A percentile compares a stretch with the other conserved stretches of the same genome.
Evolutionary conservation across 768 basidiomycete species (phyloP).

Genomic region (Kwoniella sp.): DNA sequence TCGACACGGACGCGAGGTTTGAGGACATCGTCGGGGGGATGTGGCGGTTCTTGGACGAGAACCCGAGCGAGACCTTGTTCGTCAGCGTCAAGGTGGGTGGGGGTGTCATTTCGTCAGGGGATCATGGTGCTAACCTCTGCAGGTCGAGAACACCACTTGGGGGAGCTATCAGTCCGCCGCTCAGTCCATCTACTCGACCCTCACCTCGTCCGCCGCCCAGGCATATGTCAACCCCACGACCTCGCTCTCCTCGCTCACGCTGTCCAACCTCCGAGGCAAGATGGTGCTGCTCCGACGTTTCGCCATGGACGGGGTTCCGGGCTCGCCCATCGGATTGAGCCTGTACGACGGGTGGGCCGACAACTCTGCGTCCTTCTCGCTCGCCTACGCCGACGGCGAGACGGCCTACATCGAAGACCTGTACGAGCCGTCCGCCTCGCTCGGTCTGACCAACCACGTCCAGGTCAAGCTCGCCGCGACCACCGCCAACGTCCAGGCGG

Average conservation of each 20-base stretch:
- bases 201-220: slow-evolving; percentile 3
- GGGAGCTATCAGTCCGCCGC: background rate
- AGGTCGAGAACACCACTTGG: slow-evolving; percentile 14
- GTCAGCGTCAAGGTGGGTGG: slow-evolving; percentile 15
- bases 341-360: slow-evolving; percentile 4
- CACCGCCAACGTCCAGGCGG: background rate
- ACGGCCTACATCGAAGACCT: slow-evolving; percentile 11
- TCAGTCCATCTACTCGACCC: slow-evolving; percentile 6
- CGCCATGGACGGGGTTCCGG: background rate
- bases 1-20: slow-evolving; percentile 11
- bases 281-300: slow-evolving; percentile 12
- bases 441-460: slow-evolving; percentile 4
- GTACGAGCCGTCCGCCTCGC: slow-evolving; percentile 2
- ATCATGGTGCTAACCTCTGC: background rate
- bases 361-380: slow-evolving; percentile 3
- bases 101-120: background rate
- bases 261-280: slow-evolving; percentile 9
- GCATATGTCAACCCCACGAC: slow-evolving; percentile 5
- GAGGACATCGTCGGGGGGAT: slow-evolving; percentile 13
- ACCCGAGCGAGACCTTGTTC: slow-evolving; percentile 8
- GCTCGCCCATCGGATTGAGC: background rate
- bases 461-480: slow-evolving; percentile 8
- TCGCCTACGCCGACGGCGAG: background rate
- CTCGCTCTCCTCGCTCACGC: background rate
- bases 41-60: slow-evolving; percentile 13